Base-by-base conservation (phyloP, 164 flowering plant species). In the Berberis vulgaris region DNA sequence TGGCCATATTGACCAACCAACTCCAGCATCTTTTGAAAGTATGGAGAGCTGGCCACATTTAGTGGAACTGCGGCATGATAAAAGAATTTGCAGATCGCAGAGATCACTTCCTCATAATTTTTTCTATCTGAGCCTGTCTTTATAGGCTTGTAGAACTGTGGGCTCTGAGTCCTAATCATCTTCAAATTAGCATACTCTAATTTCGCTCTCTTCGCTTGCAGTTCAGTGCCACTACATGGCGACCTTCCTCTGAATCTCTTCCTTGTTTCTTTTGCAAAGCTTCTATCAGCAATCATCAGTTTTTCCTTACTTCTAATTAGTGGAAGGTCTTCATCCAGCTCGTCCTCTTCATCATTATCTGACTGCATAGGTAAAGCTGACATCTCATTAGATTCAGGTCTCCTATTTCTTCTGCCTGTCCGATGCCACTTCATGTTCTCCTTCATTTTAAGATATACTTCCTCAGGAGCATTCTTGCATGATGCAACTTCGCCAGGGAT, bases 381-480 rank as follows among this genome's bases (percentile, higher is more conserved):
- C 60, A 77, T 67, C 59, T 81, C 87, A 68, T 76, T 80, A 44
- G 69, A 65, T 57, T 80, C 85, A 12, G 82, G 80, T 62, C 77
- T 73, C 43, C 81, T 67, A 13, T 67, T 80, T 72, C 86, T 82
- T 69, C 86, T 80, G 44, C 88, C 88, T 42, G 83, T 77, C 11
- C 86, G 83, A 62, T 85, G 89, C 87, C 87, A 84, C 70, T 81
- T 84, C 95, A 85, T 84, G 71, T 87, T 85, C 58, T 85, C 95
- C 77, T 85, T 85, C 54, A 87, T 84, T 69, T 78, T 81, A 50
- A 80, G 76, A 72, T 79, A 83, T 1, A 87, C 88, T 57, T 85
- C 87, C 68, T 85, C 87, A 6, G 88, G 88, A 45, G 84, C 85
- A 65, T 75, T 82, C 59, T 80, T 79, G 74, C 90, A 87, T 44